Evolutionary conservation across 306 rosid genomes (phyloP).

Genomic region (Trifolium fragiferum): DNA sequence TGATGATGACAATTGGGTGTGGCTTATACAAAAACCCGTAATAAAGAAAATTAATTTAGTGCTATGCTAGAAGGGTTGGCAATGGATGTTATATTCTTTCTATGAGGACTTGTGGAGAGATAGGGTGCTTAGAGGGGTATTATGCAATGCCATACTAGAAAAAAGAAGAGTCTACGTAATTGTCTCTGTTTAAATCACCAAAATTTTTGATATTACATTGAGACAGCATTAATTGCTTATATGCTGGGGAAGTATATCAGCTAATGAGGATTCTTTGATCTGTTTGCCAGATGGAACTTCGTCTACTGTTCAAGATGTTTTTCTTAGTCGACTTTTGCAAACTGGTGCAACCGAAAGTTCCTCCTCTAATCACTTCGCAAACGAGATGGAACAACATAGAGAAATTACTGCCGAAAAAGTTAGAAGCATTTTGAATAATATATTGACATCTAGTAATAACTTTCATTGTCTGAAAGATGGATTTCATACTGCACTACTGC

Average conservation of each 20-base stretch:
- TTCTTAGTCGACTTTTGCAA: slow-evolving; percentile 76
- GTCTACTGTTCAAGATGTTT: slow-evolving; percentile 64
- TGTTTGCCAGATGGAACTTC: slow-evolving; percentile 63
- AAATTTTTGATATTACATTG: slow-evolving; percentile 12
- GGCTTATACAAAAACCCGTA: neutral
- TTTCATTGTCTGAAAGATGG: slow-evolving; percentile 69
- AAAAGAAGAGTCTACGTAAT: neutral
- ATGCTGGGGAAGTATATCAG: slow-evolving; percentile 18
- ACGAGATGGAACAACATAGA: slow-evolving; percentile 56
- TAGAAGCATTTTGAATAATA: slow-evolving; percentile 53
- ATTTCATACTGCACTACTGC: slow-evolving; percentile 51
- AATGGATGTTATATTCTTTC: neutral
- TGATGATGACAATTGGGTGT: neutral
- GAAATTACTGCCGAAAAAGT: slow-evolving; percentile 47
- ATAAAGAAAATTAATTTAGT: neutral
- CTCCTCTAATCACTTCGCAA: slow-evolving; percentile 47
- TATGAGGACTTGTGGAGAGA: neutral
- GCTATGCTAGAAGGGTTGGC: neutral
- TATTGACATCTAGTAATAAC: slow-evolving; percentile 55
- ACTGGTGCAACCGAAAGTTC: slow-evolving; percentile 94
- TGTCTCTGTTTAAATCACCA: neutral
- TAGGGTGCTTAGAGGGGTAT: slow-evolving; percentile 1
- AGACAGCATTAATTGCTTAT: slow-evolving; percentile 10
- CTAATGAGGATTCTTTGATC: slow-evolving; percentile 39
- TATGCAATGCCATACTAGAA: slow-evolving; percentile 2